Conservation (phyloP, 2,329 filamentous ascomycete species). For the Colletotrichum tamarilloi region DNA sequence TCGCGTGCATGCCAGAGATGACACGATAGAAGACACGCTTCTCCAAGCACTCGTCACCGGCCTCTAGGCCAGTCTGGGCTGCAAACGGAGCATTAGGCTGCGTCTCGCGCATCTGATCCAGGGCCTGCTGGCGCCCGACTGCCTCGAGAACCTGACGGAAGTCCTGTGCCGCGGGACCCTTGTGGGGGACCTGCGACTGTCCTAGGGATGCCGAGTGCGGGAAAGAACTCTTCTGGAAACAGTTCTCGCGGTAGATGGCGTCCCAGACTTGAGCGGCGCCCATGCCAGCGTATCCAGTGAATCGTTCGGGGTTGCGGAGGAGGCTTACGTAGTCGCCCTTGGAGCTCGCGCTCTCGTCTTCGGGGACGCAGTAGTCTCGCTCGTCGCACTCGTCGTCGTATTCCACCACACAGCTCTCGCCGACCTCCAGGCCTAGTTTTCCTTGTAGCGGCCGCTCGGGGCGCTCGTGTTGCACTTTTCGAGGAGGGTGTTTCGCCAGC, state of each 20-base stretch:
- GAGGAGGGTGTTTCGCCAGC: constrained; percentile 87
- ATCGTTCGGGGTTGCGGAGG: constrained; percentile 92
- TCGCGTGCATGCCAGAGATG: constrained; percentile 97
- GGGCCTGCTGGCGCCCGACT: constrained; percentile 68
- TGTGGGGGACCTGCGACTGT: constrained; percentile 49
- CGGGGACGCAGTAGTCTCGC: constrained; percentile 94
- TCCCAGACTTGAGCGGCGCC: constrained; percentile 94
- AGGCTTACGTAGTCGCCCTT: constrained; percentile 98
- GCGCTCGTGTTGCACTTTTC: constrained; percentile 74
- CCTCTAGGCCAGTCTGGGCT: constrained; percentile 74
- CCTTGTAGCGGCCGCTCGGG: constrained; percentile 82
- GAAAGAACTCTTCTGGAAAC: constrained; percentile 80
- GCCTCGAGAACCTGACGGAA: constrained; percentile 71
- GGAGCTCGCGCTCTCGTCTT: constrained; percentile 86
- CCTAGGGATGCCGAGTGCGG: constrained; percentile 68
- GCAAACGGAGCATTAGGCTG: constrained; percentile 68
- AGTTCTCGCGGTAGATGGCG: constrained; percentile 96
- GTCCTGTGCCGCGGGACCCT: constrained; percentile 67
- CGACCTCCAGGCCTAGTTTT: constrained; percentile 84
- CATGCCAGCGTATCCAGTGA: constrained; percentile 90
- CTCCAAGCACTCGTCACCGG: constrained; percentile 93
- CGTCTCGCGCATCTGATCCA: constrained; percentile 69
- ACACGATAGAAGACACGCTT: constrained; percentile 99
- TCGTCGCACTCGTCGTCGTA: constrained; percentile 98
- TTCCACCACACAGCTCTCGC: constrained; percentile 96